Conservation (phyloP, 805 yeast genomes). For the Metschnikowia henanensis region DNA sequence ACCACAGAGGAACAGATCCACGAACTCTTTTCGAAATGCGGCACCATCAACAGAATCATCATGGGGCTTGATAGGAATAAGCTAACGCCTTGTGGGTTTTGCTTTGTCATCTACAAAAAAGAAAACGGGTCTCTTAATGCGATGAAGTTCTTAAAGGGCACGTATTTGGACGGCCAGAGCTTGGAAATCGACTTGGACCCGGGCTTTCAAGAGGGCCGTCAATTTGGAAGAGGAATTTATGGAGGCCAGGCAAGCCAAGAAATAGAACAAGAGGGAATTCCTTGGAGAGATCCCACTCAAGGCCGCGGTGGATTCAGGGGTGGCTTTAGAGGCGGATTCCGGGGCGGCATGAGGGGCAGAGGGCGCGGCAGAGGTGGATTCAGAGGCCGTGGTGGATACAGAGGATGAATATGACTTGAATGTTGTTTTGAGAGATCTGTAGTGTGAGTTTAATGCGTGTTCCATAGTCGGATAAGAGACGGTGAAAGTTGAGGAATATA, state of each 20-base stretch:
- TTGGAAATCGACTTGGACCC: conserved; percentile 93
- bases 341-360: conserved; percentile 47
- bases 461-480: no score
- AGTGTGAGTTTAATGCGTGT: no score
- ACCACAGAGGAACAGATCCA: conserved; percentile 95
- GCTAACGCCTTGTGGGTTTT: conserved; percentile 95
- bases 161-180: conserved; percentile 79
- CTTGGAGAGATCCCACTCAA: conserved; percentile 15
- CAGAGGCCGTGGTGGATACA: conserved; percentile 24
- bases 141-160: conserved; percentile 76
- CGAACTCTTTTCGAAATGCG: conserved; percentile 83
- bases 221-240: conserved; percentile 87
- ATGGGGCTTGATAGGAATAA: conserved; percentile 95
- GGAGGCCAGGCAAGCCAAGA: conserved; percentile 94
- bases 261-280: conserved; percentile 20
- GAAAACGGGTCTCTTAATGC: conserved; percentile 78
- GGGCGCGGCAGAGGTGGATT: conserved; percentile 30
- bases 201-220: conserved; percentile 94
- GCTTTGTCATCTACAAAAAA: conserved; percentile 77
- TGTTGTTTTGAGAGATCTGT: no score
- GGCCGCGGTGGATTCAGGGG: conserved; percentile 21
- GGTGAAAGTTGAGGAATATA: no score
- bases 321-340: conserved; percentile 44
- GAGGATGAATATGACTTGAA: no score
- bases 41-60: conserved; percentile 72